A percentile compares a stretch with the other conserved stretches of the same genome.
These are phyloP conservation scores for Pelagomonas calceolata DNA, from an alignment of 108 stramenopile genomes.

Conservation along the genomic window DNA sequence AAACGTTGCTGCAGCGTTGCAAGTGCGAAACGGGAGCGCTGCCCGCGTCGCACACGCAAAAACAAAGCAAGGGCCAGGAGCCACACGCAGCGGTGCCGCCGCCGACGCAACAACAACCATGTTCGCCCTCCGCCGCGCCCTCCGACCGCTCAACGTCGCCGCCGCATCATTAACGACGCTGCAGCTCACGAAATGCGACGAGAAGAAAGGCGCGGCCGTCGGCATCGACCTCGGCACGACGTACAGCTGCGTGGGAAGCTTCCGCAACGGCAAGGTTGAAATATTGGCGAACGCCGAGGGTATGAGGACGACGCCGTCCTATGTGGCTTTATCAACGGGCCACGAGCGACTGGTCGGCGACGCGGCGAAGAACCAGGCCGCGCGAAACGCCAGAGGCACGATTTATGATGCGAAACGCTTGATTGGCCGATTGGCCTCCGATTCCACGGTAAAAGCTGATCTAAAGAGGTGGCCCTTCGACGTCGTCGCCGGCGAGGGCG, in stretches of 20 bases:
- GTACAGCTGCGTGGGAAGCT: conserved; percentile 95
- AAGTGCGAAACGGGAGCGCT: too few relatives aligned
- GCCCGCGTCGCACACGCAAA: too few relatives aligned
- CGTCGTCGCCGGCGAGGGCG: conserved; percentile 35
- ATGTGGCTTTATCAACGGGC: conserved; percentile 69
- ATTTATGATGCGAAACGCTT: conserved; percentile 97
- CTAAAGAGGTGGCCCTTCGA: conserved; percentile 56
- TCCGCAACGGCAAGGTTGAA: conserved; percentile 93
- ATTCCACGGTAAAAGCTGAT: conserved; percentile 41
- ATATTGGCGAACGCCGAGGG: conserved; percentile 97
- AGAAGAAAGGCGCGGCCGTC: conserved; percentile 82
- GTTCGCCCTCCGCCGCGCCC: too few relatives aligned
- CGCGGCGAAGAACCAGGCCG: conserved; percentile 52
- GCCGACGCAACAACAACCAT: too few relatives aligned
- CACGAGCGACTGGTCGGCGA: conserved; percentile 53
- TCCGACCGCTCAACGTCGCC: too few relatives aligned
- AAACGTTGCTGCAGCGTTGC: too few relatives aligned
- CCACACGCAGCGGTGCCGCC: too few relatives aligned
- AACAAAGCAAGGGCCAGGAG: too few relatives aligned
- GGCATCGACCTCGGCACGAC: conserved; percentile 88
- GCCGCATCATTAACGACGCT: too few relatives aligned
- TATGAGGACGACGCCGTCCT: conserved; percentile 96
- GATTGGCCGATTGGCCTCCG: conserved; percentile 43
- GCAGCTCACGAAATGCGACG: too few relatives aligned
- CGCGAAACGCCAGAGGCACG: conserved; percentile 73